These are phyloP conservation scores for Populus hybrid DNA, from an alignment of 441 rosid species.

Conservation along the genomic window DNA sequence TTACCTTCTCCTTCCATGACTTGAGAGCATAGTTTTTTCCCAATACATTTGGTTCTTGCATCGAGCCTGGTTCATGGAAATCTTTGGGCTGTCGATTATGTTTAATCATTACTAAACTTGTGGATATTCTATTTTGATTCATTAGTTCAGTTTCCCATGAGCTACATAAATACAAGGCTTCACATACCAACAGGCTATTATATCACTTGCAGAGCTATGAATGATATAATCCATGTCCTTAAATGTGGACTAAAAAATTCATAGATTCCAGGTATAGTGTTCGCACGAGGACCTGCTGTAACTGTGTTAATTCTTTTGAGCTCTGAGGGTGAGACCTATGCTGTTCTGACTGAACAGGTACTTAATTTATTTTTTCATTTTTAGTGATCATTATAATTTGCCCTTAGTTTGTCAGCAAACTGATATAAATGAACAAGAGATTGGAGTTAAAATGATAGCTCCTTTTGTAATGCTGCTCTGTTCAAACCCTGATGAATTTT, in stretches of 20 bases:
- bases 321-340: constrained; percentile 61
- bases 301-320: constrained; percentile 80
- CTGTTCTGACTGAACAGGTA: constrained; percentile 95
- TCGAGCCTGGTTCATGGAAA: not conserved
- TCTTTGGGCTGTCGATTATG: not conserved
- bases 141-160: constrained; percentile 1
- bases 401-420: not conserved
- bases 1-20: constrained; percentile 19
- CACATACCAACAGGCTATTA: not conserved
- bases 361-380: not conserved
- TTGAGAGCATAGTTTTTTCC: not conserved
- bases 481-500: constrained; percentile 5
- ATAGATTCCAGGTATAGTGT: constrained; percentile 94
- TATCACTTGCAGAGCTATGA: not conserved
- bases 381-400: not conserved
- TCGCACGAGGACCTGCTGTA: constrained; percentile 92
- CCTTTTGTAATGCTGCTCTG: constrained; percentile 2
- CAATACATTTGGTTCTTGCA: not conserved
- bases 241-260: constrained; percentile 30
- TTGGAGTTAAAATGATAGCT: constrained; percentile 6
- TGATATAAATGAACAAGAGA: constrained; percentile 2
- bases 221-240: constrained; percentile 10
- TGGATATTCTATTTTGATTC: not conserved
- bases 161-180: not conserved
- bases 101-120: not conserved